These are phyloP conservation scores for Epichloe baconii DNA, from an alignment of 2,329 filamentous ascomycete species.

Conservation along the genomic window DNA sequence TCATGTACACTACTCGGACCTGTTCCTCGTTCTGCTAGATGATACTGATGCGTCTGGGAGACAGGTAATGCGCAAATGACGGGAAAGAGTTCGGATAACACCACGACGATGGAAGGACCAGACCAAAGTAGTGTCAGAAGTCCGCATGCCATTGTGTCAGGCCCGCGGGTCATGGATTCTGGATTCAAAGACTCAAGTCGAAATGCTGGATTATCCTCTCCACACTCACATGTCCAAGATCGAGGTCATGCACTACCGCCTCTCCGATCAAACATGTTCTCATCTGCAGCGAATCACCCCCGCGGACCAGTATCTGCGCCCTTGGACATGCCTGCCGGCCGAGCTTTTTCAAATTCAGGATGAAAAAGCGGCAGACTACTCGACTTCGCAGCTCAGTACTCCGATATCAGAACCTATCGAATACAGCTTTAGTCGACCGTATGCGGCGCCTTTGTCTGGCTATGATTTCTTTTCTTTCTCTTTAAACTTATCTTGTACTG, in stretches of 20 bases:
- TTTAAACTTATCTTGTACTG: too few relatives aligned
- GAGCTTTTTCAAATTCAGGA: slow-evolving; percentile 14
- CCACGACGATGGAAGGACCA: slow-evolving; percentile 21
- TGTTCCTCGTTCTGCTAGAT: background rate
- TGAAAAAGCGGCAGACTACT: slow-evolving; percentile 30
- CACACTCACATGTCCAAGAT: slow-evolving; percentile 27
- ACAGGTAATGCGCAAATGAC: background rate
- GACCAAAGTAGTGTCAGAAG: slow-evolving; percentile 33
- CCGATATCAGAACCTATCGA: slow-evolving; percentile 40
- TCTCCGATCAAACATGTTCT: slow-evolving; percentile 1
- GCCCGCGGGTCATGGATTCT: slow-evolving; percentile 32
- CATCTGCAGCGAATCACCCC: slow-evolving; percentile 30
- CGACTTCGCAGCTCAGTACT: slow-evolving; percentile 40
- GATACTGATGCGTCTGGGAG: background rate
- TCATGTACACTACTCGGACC: background rate
- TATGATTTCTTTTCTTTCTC: too few relatives aligned
- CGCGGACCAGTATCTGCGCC: slow-evolving; percentile 41
- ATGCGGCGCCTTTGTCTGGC: slow-evolving; percentile 13
- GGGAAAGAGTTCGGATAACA: slow-evolving; percentile 33
- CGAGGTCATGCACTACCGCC: slow-evolving; percentile 30
- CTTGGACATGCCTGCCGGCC: slow-evolving; percentile 31
- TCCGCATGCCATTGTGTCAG: slow-evolving; percentile 34
- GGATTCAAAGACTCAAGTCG: slow-evolving; percentile 20
- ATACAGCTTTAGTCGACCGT: slow-evolving; percentile 39
- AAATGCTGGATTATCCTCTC: slow-evolving; percentile 11